Conservation (phyloP, 805 yeast genomes). For the Tetrapisispora fleetii region DNA sequence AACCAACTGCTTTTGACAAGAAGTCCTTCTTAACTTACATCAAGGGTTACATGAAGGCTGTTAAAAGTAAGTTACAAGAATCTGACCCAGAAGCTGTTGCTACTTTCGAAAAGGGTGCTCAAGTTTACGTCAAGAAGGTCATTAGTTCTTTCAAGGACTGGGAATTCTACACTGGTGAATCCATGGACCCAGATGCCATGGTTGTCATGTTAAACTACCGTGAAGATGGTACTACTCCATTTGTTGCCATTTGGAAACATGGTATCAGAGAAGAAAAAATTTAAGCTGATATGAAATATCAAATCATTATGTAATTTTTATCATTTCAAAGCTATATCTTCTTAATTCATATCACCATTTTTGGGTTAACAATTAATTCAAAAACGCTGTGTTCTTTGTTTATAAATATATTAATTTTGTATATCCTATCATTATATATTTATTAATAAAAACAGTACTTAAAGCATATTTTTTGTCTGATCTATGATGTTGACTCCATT, state of each 20-base stretch:
- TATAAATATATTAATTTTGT: not conserved
- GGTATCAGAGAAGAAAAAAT: slow-evolving; percentile 86
- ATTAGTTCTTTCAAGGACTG: slow-evolving; percentile 94
- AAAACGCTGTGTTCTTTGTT: not conserved
- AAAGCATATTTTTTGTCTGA: not conserved
- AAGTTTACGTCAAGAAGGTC: slow-evolving; percentile 91
- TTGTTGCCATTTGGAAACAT: slow-evolving; percentile 97
- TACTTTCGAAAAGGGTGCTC: slow-evolving; percentile 95
- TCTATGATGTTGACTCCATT: too few species aligned
- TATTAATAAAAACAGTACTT: not conserved
- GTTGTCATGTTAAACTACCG: slow-evolving; percentile 97
- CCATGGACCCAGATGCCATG: slow-evolving; percentile 99
- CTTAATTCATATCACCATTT: not conserved
- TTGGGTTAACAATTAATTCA: not conserved
- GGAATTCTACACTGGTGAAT: slow-evolving; percentile 99
- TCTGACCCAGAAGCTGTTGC: slow-evolving; percentile 77
- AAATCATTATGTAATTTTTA: not conserved
- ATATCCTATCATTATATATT: not conserved
- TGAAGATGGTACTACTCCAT: slow-evolving; percentile 98
- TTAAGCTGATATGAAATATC: slow-evolving; percentile 36
- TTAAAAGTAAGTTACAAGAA: slow-evolving; percentile 88
- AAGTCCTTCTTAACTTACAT: slow-evolving; percentile 93
- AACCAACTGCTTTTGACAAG: slow-evolving; percentile 93
- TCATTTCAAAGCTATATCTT: not conserved
- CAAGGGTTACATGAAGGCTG: slow-evolving; percentile 97